Base-by-base conservation (phyloP, 805 yeast species). In the Pichia nakasei region DNA sequence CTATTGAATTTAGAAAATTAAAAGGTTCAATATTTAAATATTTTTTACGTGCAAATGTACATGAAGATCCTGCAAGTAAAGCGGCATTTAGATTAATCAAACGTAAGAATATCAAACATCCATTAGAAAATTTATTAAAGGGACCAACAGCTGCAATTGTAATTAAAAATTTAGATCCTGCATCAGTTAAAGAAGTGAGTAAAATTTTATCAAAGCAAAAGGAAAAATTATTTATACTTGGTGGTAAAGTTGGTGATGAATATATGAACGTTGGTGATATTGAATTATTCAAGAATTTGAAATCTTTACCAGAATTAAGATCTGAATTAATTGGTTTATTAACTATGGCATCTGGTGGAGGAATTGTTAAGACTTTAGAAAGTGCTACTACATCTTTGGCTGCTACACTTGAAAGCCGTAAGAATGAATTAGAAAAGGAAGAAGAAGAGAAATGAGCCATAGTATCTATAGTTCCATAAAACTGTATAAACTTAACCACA, bases 61-160 rank as follows among this genome's bases (percentile, higher is more conserved):
- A 78, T 54, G 63, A 61, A 2, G 95, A 89, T 59, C 97, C 97
- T 2, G 82, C 95, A 35, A 68, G 75, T 46, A 60, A 61, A 40
- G 76, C 69, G 35, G 80, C 83, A 18, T 34, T 39, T 35, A 53
- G 62, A 46, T 53, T 51, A 45, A 59, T 61, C 29, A 59, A 65
- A 50, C 70, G 71, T 52, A 67, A 65, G 44, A 62, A 65, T 31
- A 65, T 65, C 8, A 58, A 61, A 22, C 95, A 86, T 61, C 95
- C 95, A 15, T 64, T 91, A 52, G 60, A 73, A 22, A 78, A 80
- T 9, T 68, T 88, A 43, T 72, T 93, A 47, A 67, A 67, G 48
- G 97, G 97, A 9, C 96, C 97, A 21, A 82, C 95, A 3, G 94
- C 94, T 1, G 71, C 85, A 9, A 76, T 91, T 45, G 61, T 83